phyloP scores from a whole-genome alignment of 2,329 filamentous ascomycete species.

The Bisporella sp. region DNA sequence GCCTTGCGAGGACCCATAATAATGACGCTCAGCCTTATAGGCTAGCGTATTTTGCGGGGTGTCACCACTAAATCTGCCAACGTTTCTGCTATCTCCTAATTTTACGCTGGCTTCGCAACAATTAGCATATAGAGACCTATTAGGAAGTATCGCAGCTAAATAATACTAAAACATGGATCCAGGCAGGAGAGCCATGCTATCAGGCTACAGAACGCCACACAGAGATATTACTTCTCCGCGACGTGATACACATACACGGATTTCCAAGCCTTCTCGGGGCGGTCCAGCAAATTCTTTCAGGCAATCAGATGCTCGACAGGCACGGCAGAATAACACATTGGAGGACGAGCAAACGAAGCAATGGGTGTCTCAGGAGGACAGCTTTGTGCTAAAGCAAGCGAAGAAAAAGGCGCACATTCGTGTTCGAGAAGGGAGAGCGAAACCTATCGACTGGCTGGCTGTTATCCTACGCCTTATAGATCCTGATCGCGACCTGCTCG shows the following conservation, averaged over 20 bases:
- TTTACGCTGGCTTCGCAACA: too few relatives aligned
- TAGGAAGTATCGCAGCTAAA: too few relatives aligned
- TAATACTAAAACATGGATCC: slow-evolving; percentile 21
- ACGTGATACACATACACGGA: slow-evolving; percentile 46
- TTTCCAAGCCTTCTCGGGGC: slow-evolving; percentile 41
- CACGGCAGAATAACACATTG: slow-evolving; percentile 19
- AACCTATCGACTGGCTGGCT: slow-evolving; percentile 87
- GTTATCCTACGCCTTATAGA: slow-evolving; percentile 89
- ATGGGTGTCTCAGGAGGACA: slow-evolving; percentile 92
- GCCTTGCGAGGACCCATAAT: too few relatives aligned
- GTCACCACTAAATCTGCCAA: too few relatives aligned
- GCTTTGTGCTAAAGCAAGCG: slow-evolving; percentile 90
- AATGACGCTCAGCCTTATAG: too few relatives aligned
- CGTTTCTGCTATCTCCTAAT: too few relatives aligned
- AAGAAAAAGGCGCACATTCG: slow-evolving; percentile 98
- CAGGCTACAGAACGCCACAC: slow-evolving; percentile 29
- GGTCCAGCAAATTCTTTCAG: slow-evolving; percentile 21
- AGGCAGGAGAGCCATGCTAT: slow-evolving; percentile 24
- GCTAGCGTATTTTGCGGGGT: too few relatives aligned
- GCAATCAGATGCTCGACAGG: slow-evolving; percentile 19
- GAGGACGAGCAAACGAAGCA: slow-evolving; percentile 70
- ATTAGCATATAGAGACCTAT: too few relatives aligned
- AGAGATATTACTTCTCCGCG: slow-evolving; percentile 49
- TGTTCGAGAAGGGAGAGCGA: slow-evolving; percentile 83
- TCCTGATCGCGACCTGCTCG: slow-evolving; percentile 73